Percentiles rank a stretch among this genome's conserved stretches.
Evolutionary conservation across 2,329 filamentous ascomycete species (phyloP).

Genomic region (Colletotrichum sp.): DNA sequence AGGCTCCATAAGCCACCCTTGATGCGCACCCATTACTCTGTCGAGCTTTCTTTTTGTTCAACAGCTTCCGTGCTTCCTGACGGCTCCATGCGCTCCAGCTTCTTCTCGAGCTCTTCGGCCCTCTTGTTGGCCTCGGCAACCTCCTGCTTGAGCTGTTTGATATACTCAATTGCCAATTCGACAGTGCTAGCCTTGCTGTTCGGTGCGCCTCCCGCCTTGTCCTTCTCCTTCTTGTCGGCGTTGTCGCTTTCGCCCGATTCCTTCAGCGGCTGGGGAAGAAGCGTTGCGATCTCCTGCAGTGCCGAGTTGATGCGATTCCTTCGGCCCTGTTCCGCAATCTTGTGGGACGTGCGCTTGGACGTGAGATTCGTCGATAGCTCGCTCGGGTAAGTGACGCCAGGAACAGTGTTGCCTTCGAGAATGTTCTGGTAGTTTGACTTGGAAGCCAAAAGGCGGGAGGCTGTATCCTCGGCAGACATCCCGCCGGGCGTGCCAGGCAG

Average conservation of each 20-base stretch:
- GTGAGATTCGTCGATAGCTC: slow-evolving; percentile 92
- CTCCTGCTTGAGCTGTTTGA: slow-evolving; percentile 81
- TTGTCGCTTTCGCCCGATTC: slow-evolving; percentile 46
- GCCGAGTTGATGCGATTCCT: slow-evolving; percentile 95
- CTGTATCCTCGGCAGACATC: slow-evolving; percentile 61
- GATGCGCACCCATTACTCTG: background rate
- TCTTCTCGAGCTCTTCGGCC: slow-evolving; percentile 69
- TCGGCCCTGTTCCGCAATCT: slow-evolving; percentile 95
- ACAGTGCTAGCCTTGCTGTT: slow-evolving; percentile 97
- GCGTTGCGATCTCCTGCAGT: slow-evolving; percentile 84
- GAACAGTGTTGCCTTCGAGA: slow-evolving; percentile 87
- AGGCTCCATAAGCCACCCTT: background rate
- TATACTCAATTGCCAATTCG: slow-evolving; percentile 96
- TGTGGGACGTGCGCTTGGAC: slow-evolving; percentile 96
- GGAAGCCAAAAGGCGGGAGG: slow-evolving; percentile 80
- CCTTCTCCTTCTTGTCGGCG: slow-evolving; percentile 50
- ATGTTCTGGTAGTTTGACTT: slow-evolving; percentile 99
- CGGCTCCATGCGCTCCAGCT: slow-evolving; percentile 41
- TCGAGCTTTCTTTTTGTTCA: background rate
- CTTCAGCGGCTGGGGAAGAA: slow-evolving; percentile 70
- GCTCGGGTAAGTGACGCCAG: slow-evolving; percentile 88
- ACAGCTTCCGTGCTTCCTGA: background rate
- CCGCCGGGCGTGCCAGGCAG: slow-evolving; percentile 65
- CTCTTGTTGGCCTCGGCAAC: slow-evolving; percentile 67
- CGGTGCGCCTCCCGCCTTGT: slow-evolving; percentile 54